Percentiles rank a stretch among this genome's conserved stretches.
Evolutionary conservation across 2,329 filamentous ascomycete species (phyloP).

Genomic region (Ascochyta rabiei): DNA sequence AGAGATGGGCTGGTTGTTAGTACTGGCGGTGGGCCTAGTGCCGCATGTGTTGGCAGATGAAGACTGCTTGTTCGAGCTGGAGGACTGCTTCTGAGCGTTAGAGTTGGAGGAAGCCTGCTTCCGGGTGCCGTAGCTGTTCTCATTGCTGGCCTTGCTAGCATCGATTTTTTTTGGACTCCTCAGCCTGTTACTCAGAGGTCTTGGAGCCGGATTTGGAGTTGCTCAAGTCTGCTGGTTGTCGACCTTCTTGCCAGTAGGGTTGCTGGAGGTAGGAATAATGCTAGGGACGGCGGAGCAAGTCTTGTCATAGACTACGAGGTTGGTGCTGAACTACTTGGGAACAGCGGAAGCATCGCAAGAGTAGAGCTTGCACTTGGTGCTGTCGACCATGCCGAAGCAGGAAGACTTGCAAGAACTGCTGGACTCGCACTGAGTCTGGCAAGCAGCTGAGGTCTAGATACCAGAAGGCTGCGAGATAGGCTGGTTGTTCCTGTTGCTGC

Average conservation of each 20-base stretch:
- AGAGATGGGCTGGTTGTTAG: conserved; percentile 14
- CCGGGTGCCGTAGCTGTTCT: neutral
- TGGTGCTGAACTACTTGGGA: conserved; percentile 15
- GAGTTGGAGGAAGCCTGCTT: neutral
- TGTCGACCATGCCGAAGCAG: conserved; percentile 24
- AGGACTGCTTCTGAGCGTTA: conserved; percentile 7
- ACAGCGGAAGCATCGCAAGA: conserved; percentile 12
- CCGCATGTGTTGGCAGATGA: conserved; percentile 10
- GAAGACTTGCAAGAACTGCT: conserved; percentile 20
- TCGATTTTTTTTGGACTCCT: neutral
- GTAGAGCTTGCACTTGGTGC: conserved; percentile 23
- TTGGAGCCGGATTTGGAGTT: neutral
- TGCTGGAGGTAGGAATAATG: conserved; percentile 18
- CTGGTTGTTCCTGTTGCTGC: conserved; percentile 13
- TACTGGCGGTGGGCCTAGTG: conserved; percentile 9
- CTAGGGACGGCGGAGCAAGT: conserved; percentile 18
- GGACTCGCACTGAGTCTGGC: conserved; percentile 18
- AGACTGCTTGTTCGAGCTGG: neutral
- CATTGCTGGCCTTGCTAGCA: neutral
- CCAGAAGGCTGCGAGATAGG: conserved; percentile 14
- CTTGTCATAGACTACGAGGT: conserved; percentile 23
- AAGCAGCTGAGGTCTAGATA: conserved; percentile 15
- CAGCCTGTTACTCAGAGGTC: neutral
- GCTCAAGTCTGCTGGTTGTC: neutral
- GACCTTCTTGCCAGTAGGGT: conserved; percentile 19